phyloP scores from a whole-genome alignment of 1,284 basidiomycete genomes.

The Heterobasidion occidentale region DNA sequence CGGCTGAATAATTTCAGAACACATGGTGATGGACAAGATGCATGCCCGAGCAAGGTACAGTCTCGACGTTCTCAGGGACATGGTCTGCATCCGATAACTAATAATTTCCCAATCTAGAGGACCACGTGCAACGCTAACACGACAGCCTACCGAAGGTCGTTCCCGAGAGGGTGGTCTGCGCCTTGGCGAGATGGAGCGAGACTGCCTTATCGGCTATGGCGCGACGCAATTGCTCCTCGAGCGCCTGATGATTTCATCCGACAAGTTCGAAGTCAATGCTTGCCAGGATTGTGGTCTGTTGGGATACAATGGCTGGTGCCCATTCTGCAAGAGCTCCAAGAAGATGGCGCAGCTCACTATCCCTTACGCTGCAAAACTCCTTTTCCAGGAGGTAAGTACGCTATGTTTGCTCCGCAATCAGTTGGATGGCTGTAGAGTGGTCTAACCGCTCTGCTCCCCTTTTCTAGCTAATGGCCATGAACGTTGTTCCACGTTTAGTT shows the following conservation, averaged over 20 bases:
- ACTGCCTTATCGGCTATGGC: slow-evolving; percentile 93
- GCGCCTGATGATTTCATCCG: slow-evolving; percentile 96
- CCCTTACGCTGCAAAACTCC: slow-evolving; percentile 94
- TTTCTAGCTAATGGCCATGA: slow-evolving; percentile 86
- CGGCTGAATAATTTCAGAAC: slow-evolving; percentile 40
- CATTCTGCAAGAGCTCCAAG: slow-evolving; percentile 94
- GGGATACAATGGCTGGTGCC: slow-evolving; percentile 96
- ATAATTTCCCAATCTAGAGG: slow-evolving; percentile 43
- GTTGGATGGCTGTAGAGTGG: background rate
- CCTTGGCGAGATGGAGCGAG: slow-evolving; percentile 98
- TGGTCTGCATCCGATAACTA: background rate
- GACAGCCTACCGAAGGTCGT: slow-evolving; percentile 97
- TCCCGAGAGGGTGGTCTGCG: slow-evolving; percentile 96
- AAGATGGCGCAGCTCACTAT: slow-evolving; percentile 96
- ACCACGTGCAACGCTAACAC: slow-evolving; percentile 91
- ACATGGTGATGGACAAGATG: slow-evolving; percentile 99
- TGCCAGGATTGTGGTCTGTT: slow-evolving; percentile 94
- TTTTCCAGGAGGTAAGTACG: slow-evolving; percentile 87
- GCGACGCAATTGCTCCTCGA: slow-evolving; percentile 95
- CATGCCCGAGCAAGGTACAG: slow-evolving; percentile 89
- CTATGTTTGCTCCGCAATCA: background rate
- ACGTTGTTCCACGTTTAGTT: slow-evolving; percentile 80
- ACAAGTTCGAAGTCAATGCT: slow-evolving; percentile 95
- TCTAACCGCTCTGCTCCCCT: background rate
- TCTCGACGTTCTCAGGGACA: background rate